A percentile compares a stretch with the other conserved stretches of the same genome.
These are phyloP conservation scores for Suhomyces xylopsoci DNA, from an alignment of 805 yeast species.

Conservation along the genomic window DNA sequence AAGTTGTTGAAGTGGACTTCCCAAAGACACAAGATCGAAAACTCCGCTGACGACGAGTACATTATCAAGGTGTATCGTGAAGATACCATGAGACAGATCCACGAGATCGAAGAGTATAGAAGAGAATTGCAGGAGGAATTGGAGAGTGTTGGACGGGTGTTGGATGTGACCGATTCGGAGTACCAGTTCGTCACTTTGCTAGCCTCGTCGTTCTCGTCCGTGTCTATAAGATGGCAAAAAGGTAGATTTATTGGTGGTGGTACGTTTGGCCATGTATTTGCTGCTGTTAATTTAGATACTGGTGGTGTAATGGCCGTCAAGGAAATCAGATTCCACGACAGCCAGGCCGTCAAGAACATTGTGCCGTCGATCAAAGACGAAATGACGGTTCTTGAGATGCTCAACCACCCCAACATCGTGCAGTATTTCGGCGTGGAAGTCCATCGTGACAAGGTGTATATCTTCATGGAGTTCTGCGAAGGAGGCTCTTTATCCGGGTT, in stretches of 20 bases:
- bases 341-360: slow-evolving; percentile 76
- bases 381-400: slow-evolving; percentile 92
- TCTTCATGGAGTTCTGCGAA: slow-evolving; percentile 97
- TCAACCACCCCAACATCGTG: slow-evolving; percentile 94
- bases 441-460: slow-evolving; percentile 89
- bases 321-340: slow-evolving; percentile 87
- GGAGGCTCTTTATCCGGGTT: slow-evolving; percentile 89
- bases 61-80: slow-evolving; percentile 53
- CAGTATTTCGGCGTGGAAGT: slow-evolving; percentile 97
- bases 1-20: slow-evolving; percentile 53
- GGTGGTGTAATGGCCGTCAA: slow-evolving; percentile 97
- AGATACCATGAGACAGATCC: slow-evolving; percentile 64
- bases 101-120: slow-evolving; percentile 58
- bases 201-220: slow-evolving; percentile 85
- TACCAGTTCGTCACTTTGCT: slow-evolving; percentile 81
- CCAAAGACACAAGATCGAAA: slow-evolving; percentile 52
- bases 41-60: slow-evolving; percentile 38
- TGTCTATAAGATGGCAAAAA: slow-evolving; percentile 96
- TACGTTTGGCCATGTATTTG: slow-evolving; percentile 89
- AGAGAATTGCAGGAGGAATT: slow-evolving; percentile 39
- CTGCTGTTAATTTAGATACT: slow-evolving; percentile 88
- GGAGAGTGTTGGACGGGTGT: slow-evolving; percentile 73
- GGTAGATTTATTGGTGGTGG: slow-evolving; percentile 94
- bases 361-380: slow-evolving; percentile 92
- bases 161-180: slow-evolving; percentile 84